Evolutionary conservation across 2,329 filamentous ascomycete species (phyloP).

Genomic region (Cryphonectria naterciae): DNA sequence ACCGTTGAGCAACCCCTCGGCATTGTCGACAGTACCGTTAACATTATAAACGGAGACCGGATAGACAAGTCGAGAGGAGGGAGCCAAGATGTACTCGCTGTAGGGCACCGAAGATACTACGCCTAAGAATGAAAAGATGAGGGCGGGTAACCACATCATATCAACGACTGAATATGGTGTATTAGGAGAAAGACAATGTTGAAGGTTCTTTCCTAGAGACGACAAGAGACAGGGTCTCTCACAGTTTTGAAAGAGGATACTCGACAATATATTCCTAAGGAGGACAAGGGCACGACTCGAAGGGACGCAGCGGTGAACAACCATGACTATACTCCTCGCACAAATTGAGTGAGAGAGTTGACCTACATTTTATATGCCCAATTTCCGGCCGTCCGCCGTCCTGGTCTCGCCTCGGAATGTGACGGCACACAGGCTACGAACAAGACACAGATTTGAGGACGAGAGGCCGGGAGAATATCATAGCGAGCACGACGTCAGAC

Average conservation of each 20-base stretch:
- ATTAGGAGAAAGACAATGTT: neutral
- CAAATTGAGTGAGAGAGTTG: conserved; percentile 3
- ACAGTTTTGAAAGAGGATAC: neutral
- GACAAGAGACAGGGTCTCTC: neutral
- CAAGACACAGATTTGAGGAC: neutral
- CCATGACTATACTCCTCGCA: neutral
- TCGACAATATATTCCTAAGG: neutral
- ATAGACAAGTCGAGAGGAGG: conserved; percentile 29
- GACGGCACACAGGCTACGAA: no score
- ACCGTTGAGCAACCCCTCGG: conserved; percentile 32
- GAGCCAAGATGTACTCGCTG: conserved; percentile 33
- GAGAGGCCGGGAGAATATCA: conserved; percentile 18
- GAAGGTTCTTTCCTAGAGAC: no score
- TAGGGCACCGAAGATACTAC: conserved; percentile 19
- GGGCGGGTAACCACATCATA: conserved; percentile 13
- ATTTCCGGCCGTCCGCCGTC: neutral
- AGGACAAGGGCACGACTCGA: no score
- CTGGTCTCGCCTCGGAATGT: no score
- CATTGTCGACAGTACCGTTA: conserved; percentile 30
- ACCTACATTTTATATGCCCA: conserved; percentile 9
- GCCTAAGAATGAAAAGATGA: conserved; percentile 1
- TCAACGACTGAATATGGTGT: neutral
- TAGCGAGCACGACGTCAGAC: conserved; percentile 18
- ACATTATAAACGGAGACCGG: conserved; percentile 29
- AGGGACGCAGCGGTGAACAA: neutral